phyloP scores from a whole-genome alignment of 2,329 filamentous ascomycete species.

The Fusarium annulatum region DNA sequence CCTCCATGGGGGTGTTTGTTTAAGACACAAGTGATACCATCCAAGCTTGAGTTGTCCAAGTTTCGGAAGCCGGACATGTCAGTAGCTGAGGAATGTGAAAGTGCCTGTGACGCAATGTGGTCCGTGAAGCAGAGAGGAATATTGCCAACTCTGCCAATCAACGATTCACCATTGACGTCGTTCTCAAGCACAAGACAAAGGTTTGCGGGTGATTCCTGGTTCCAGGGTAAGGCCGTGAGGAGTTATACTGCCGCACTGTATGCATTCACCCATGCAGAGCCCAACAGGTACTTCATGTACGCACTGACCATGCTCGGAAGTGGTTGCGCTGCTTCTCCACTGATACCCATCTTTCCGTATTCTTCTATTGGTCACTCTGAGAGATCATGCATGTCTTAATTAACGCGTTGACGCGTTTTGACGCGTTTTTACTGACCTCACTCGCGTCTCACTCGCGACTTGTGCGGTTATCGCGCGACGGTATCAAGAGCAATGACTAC shows the following conservation, averaged over 20 bases:
- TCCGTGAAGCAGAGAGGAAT: background rate
- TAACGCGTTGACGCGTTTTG: constrained; percentile 28
- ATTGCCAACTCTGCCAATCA: background rate
- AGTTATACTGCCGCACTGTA: constrained; percentile 10
- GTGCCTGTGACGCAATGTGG: constrained; percentile 12
- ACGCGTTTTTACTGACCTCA: constrained; percentile 22
- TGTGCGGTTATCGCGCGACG: constrained; percentile 24
- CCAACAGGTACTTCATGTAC: constrained; percentile 33
- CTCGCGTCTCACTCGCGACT: constrained; percentile 28
- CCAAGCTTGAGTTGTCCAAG: background rate
- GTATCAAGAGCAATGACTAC: constrained; percentile 11
- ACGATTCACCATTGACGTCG: background rate
- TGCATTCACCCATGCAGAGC: background rate
- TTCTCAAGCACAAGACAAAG: background rate
- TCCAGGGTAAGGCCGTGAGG: constrained; percentile 8
- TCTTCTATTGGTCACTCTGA: constrained; percentile 25
- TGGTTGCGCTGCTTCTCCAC: constrained; percentile 38
- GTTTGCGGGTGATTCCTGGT: background rate
- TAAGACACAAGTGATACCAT: constrained; percentile 18
- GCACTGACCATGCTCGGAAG: constrained; percentile 42
- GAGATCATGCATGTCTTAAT: constrained; percentile 22
- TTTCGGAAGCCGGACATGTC: background rate
- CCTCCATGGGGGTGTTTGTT: background rate
- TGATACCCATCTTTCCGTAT: constrained; percentile 7
- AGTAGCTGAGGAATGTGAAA: background rate